phyloP scores from a whole-genome alignment of 1,284 basidiomycete species.

The Taiwanofungus camphoratus region DNA sequence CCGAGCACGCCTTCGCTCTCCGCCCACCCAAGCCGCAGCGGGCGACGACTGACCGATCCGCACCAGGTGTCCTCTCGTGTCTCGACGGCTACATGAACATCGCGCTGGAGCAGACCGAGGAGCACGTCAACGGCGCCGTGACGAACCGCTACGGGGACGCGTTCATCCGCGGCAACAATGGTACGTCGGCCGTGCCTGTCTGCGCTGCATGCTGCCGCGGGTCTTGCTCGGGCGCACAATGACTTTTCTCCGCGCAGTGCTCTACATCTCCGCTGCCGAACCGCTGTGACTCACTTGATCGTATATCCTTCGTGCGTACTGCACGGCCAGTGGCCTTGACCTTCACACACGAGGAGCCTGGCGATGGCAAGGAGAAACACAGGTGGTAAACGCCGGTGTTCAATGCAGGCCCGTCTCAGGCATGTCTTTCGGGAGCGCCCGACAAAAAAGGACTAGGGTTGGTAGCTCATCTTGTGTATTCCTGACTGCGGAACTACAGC shows the following conservation, averaged over 20 bases:
- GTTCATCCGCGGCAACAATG: constrained; percentile 96
- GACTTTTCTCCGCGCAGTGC: constrained; percentile 16
- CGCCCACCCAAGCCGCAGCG: background rate
- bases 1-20: background rate
- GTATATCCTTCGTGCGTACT: background rate
- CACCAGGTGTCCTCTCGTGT: constrained; percentile 85
- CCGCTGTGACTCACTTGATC: constrained; percentile 13
- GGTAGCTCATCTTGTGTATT: no score
- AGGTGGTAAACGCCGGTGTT: no score
- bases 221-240: background rate
- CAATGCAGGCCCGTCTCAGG: no score
- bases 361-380: no score
- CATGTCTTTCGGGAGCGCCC: no score
- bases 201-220: background rate
- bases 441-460: no score
- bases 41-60: background rate
- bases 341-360: no score
- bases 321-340: no score
- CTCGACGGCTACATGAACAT: constrained; percentile 99
- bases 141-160: constrained; percentile 93
- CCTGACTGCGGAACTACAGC: no score
- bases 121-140: constrained; percentile 82
- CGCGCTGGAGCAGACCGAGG: constrained; percentile 93
- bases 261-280: constrained; percentile 32
- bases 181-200: constrained; percentile 41